phyloP scores from a whole-genome alignment of 106 monocot species.

The Alisma plantagoaquatica region DNA sequence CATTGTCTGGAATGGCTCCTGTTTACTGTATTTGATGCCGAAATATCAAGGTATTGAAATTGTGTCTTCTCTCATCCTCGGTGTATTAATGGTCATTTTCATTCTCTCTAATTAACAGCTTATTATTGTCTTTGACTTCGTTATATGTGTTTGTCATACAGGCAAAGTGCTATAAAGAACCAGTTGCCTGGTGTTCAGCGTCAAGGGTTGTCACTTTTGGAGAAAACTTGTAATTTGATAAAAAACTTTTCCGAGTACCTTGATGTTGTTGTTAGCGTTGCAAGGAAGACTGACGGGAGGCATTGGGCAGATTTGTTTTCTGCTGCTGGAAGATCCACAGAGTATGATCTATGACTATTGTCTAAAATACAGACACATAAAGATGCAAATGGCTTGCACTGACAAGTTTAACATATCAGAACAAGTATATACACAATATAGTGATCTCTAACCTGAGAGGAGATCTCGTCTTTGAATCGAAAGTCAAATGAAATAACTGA shows the following conservation, averaged over 20 bases:
- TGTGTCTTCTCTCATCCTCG: too few relatives aligned
- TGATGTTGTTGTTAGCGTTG: slow-evolving; percentile 97
- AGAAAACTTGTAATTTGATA: slow-evolving; percentile 86
- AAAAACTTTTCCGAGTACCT: slow-evolving; percentile 93
- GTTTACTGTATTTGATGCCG: slow-evolving; percentile 99
- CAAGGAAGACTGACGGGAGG: slow-evolving; percentile 95
- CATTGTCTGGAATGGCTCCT: slow-evolving; percentile 99
- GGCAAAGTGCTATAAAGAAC: slow-evolving; percentile 75
- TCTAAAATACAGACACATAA: too few relatives aligned
- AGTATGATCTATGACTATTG: too few relatives aligned
- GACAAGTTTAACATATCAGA: too few relatives aligned
- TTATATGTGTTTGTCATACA: slow-evolving; percentile 19
- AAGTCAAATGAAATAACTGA: too few relatives aligned
- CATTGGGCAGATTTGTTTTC: slow-evolving; percentile 97
- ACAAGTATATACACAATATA: too few relatives aligned
- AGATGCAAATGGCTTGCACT: too few relatives aligned
- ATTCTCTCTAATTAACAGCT: too few relatives aligned
- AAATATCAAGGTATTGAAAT: slow-evolving; percentile 99
- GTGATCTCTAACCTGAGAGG: too few relatives aligned
- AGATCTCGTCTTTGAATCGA: too few relatives aligned
- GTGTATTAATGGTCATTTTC: too few relatives aligned
- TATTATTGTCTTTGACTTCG: too few relatives aligned
- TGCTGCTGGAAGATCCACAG: slow-evolving; percentile 99
- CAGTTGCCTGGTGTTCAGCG: slow-evolving; percentile 22
- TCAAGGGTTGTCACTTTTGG: slow-evolving; percentile 52